Evolutionary conservation across 192 early-diverging fungal species (phyloP).

Genomic region (Coemansia nantahalensis): DNA sequence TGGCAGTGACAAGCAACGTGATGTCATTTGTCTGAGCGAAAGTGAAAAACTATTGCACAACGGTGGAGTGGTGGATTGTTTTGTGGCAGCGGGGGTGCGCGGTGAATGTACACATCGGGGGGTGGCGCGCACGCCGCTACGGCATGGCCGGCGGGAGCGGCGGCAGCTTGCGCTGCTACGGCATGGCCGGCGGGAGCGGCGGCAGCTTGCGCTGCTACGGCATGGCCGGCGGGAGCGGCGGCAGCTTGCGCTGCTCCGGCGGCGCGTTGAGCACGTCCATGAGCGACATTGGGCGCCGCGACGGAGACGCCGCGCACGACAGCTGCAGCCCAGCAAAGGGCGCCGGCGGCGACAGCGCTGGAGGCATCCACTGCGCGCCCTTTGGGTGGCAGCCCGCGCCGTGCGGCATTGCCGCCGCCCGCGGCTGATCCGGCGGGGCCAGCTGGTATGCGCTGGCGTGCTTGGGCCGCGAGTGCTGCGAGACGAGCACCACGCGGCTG

Average conservation of each 20-base stretch:
- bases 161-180: no score
- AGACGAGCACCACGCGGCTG: constrained; percentile 5
- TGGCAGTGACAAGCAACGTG: no score
- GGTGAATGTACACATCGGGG: no score
- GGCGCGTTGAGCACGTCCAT: constrained; percentile 51
- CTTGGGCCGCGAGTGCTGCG: not conserved
- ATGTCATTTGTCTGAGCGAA: no score
- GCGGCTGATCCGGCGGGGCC: not conserved
- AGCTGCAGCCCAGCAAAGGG: no score
- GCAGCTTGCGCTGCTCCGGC: constrained; percentile 49
- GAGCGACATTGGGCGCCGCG: constrained; percentile 44
- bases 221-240: no score
- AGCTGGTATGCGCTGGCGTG: no score
- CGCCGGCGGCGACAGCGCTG: not conserved
- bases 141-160: no score
- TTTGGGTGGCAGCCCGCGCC: not conserved
- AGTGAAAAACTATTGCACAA: no score
- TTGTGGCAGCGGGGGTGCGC: constrained; percentile 23
- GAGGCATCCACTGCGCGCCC: not conserved
- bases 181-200: no score
- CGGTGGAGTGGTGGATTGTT: not conserved
- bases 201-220: no score
- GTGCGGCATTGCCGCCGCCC: not conserved
- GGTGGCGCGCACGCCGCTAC: no score
- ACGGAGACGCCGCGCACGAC: constrained; percentile 11